Evolutionary conservation across 495 filamentous ascomycete genomes (phyloP), one percentile per base, ranked within the genome.

Genomic region (Endocarpon pusillum): DNA sequence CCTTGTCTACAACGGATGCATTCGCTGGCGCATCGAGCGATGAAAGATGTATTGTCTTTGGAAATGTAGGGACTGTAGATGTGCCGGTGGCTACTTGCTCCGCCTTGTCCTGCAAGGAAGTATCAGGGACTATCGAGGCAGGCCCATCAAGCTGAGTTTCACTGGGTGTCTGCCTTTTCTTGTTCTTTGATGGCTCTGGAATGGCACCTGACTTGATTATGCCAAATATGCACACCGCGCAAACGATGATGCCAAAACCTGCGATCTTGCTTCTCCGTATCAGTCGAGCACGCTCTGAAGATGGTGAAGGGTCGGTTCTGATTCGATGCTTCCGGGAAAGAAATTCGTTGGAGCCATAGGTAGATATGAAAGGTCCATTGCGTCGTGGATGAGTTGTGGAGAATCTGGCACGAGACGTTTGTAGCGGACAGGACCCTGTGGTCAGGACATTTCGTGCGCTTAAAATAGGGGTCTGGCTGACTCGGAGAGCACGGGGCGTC

Each of bases 51-150:
- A 94, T 68, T 1, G 70, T 72, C 29, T 68, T 62, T 0, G 89
- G 87, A 52, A 94, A 94, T 26, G 67, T 65, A 1, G 85, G 84
- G 1, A 94, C 69, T 3, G 73, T 73, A 52, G 70, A 79, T 36
- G 80, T 89, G n/a, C 86, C 82, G 2, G 84, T 91, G 2, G 67
- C 55, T 0, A 91, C 75, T 27, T 82, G 58, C 38, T 84, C 75
- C 14, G 57, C 61, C 6, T 60, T 54, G 32, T 71, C 64, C n/a
- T 75, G 69, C 14, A 64, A 42, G 1, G 57, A 56, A 1, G 58
- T 48, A 6, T 50, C 47, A 21, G 43, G 47, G 1, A 53, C 40
- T 42, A 62, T 61, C 0, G 53, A 57, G 2, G 43, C 30, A 0
- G 60, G 58, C 5, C 58, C 60, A 24, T 64, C 60, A 35, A 62